A percentile compares a stretch with the other conserved stretches of the same genome.
Conservation (phyloP, 139 green algal genomes). For the Auxenochlorella protothecoides region DNA sequence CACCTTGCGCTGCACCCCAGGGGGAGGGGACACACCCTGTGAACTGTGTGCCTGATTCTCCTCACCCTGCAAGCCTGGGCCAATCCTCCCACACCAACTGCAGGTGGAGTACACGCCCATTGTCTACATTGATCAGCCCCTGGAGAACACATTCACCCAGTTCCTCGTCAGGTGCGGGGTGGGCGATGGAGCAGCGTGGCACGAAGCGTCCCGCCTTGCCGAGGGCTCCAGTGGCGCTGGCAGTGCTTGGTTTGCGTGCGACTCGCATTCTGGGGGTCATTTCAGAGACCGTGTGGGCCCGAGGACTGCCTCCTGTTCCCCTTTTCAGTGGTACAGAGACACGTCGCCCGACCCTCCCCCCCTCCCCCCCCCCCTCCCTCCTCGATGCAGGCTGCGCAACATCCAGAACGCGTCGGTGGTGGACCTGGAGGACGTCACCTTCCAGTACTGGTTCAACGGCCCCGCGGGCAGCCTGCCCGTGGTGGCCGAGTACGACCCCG, state of each 20-base stretch:
- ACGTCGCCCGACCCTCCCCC: no score
- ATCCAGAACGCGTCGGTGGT: constrained; percentile 16
- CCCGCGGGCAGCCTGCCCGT: not conserved
- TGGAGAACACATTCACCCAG: constrained; percentile 40
- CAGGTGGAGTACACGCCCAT: constrained; percentile 52
- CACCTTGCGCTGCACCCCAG: no score
- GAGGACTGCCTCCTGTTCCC: not conserved
- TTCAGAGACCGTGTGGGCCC: not conserved
- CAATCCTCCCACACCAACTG: constrained; percentile 7
- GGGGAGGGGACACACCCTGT: no score
- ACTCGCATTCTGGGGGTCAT: not conserved
- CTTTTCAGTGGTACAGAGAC: no score
- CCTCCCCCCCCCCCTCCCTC: not conserved
- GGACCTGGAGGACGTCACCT: constrained; percentile 13
- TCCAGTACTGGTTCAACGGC: constrained; percentile 56
- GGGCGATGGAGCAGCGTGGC: not conserved
- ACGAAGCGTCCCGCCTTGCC: not conserved
- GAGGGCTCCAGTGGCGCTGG: not conserved
- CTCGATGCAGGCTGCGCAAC: constrained; percentile 38
- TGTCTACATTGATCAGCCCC: constrained; percentile 14
- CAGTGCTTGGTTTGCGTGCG: not conserved
- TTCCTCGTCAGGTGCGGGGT: constrained; percentile 44
- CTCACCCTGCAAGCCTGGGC: not conserved
- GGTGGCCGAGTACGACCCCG: not conserved
- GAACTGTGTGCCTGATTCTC: not conserved